phyloP scores from a whole-genome alignment of 176 grass and related monocot genomes.

The Carex littledalei region DNA sequence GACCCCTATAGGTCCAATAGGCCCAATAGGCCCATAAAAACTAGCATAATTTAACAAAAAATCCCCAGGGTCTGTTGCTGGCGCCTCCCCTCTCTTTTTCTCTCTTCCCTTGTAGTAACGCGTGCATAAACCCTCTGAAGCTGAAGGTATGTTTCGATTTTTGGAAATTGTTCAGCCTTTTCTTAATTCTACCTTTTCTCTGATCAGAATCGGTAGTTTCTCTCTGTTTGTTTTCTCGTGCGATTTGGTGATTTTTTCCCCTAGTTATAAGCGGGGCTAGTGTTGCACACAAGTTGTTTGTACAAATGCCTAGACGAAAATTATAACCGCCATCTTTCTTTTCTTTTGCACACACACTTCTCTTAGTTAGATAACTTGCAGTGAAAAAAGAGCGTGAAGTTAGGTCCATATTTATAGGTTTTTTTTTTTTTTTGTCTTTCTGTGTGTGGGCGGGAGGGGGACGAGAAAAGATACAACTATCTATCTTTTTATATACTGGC shows the following conservation, averaged over 20 bases:
- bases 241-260: not conserved
- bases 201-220: not conserved
- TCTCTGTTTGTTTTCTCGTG: not conserved
- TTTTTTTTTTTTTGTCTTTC: not conserved
- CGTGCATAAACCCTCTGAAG: not conserved
- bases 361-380: not conserved
- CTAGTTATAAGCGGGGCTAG: not conserved
- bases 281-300: slow-evolving; percentile 3
- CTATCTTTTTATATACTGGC: not conserved
- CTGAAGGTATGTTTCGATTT: not conserved
- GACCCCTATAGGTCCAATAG: not conserved
- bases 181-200: not conserved
- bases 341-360: not conserved
- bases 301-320: not conserved
- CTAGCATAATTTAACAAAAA: not conserved
- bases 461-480: not conserved
- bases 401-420: not conserved
- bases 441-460: not conserved
- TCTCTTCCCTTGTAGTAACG: not conserved
- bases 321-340: not conserved
- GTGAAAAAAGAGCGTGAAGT: not conserved
- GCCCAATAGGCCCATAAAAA: not conserved
- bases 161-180: not conserved
- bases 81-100: not conserved
- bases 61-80: not conserved